Base-by-base conservation (phyloP, 2,329 filamentous ascomycete genomes). In the Claviceps fusiformis region DNA sequence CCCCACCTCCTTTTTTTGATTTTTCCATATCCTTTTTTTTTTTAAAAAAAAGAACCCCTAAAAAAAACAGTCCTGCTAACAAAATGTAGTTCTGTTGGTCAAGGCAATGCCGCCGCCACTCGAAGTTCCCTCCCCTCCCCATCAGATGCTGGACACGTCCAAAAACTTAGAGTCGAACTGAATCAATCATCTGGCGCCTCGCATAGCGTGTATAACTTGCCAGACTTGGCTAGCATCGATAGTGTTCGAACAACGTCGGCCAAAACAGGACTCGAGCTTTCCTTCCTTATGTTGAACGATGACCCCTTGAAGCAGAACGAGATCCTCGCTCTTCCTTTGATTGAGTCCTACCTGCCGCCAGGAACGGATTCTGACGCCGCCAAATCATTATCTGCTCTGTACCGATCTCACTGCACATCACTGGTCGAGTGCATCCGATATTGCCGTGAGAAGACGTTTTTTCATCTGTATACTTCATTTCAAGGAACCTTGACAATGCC, bases 371-470 rank as follows among this genome's bases (percentile, higher is more conserved):
- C 80, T 0, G 92, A 97, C 65, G 86, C 90, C 8, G 91, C 90
- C 31, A 87, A 87, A 63, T 91, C 90, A 4, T 75, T 98, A 27
- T 82, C 83, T 43, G 91, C 92, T 5, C 77, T 97, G 29, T 98
- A 98, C 67, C 83, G 90, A 52, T 93, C 92, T 3, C 92, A 97
- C 67, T 95, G 91, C 68, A 96, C 93, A 15, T 96, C 91, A 0
- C 79, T 98, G 5, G 87, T 98, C 37, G 93, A 98, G 70, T 92
- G 89, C 62, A 90, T 98, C 58, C 87, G 93, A 35, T 97, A 89
- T 68, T 96, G 92, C 76, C 95, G 93, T 66, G 89, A 96, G 69
- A 95, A 95, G 72, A 92, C 90, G 7, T 95, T 98, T 68, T 95
- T 95, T 67, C 89, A 95, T 61, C 80, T 96, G 17, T 95, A 95